Base-by-base conservation (phyloP, 108 stramenopile genomes). In the Nitzschia sp. region DNA sequence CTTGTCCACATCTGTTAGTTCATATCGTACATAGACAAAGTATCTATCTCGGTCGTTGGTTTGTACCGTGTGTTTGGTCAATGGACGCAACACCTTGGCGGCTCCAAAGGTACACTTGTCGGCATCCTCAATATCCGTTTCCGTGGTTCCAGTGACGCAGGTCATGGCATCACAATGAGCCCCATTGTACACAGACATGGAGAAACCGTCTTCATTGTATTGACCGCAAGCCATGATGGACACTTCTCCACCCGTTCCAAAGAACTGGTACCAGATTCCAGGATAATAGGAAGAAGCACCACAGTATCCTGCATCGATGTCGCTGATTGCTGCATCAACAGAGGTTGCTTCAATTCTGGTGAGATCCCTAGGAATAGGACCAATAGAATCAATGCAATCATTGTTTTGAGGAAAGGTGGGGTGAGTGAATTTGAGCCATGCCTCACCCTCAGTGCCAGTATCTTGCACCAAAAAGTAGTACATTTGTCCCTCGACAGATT, bases 201-300 rank as follows among this genome's bases (percentile, higher is more conserved):
- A 63, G 26, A 69, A 69, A 0, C 75, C 75, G 42, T 76, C 75
- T 17, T 65, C 57, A 51, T 76, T 76, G 55, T 39, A 55, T 38
- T 25, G 39, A 41, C 61, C 63, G 26, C 75, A 76, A 14, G 69
- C 68, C 57, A 34, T 53, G 10, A 76, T n/a, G 17, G 67, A 46
- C 17, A 76, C 68, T 11, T 52, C 20, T 7, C 48, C 48, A 10
- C 75, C 75, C 10, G 67, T 76, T 17, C 75, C 75, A 41, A 76
- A 54, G 44, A 76, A 63, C 55, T 76, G 75, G 41, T 62, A 76
- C 75, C 75, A 76, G 40, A 63, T 43, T 25, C 75, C 69, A n/a
- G 75, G 75, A 65, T 70, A 76, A 6, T 46, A 20, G 14, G 42
- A 22, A 24, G 56, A 44, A n/a, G 46, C 43, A 21, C 55, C 67